Evolutionary conservation across 2,329 filamentous ascomycete species (phyloP), one percentile per base, ranked within the genome.

Genomic region (Chaetothyriales sp.): DNA sequence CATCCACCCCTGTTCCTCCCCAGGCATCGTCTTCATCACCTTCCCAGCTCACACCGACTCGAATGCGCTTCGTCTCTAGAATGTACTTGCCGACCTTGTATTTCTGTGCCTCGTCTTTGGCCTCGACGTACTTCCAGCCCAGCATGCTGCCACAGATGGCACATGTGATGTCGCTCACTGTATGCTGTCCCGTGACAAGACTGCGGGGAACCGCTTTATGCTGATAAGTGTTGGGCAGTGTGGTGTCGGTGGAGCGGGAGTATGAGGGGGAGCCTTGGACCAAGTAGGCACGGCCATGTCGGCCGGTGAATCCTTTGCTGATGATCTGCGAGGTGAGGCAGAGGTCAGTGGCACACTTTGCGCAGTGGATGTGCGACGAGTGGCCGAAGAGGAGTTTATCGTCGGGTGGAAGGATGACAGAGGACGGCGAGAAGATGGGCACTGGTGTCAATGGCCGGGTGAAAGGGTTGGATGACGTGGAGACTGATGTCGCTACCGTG

Each of bases 81-180:
- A 82, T 82, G 56, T 77, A 81, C 60, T 81, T 81, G n/a, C 79
- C 79, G 1, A 81, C 75, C 60, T 82, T 82, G 60, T 82, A 82
- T 50, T 71, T 68, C 64, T 82, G 79, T 9, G 64, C 67, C 52
- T 80, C 77, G 56, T 81, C 77, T 53, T 78, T 76, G 0, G 79
- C 79, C 18, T 72, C 70, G 20, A 81, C 72, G 59, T 82, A 82
- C 63, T 82, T 81, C 79, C 79, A 82, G 2, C 79, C 79, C 18
- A 82, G 60, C 36, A 78, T 70, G 49, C 62, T 72, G 1, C 73
- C 75, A 55, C 79, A 82, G 46, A 71, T 68, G 3, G 68, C 64
- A 58, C 79, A 82, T 55, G 66, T 73, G 44, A 82, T 73, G 53
- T 82, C 79, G 51, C 71, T 71, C 5, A 82, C 79, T 0, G 76